Evolutionary conservation across 306 rosid species (phyloP), one percentile per base, ranked within the genome.

Genomic region (Parietaria judaica): DNA sequence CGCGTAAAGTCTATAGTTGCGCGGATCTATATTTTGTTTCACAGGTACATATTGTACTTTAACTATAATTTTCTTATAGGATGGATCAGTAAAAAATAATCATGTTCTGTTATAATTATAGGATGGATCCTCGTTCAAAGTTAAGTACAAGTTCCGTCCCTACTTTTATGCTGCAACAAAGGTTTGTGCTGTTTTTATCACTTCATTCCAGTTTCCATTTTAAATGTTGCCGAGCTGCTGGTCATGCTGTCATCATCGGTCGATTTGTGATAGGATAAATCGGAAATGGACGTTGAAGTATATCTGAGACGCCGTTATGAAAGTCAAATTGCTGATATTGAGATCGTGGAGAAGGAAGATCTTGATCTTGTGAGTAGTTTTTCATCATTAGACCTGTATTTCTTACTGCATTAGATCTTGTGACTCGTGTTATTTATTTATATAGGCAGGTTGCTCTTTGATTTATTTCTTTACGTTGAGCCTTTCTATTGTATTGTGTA

Each of bases 121-220:
- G 98, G 98, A 91, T 82, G 98, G 98, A 65, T 81, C 95, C 34
- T 31, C 83, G 52, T 91, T 91, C 85, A 88, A 91, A 80, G 45
- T 90, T 67, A 91, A 91, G 73, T 86, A 83, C 73, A 83, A 82
- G 73, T 91, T 88, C 67, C 84, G 81, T 9, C 96, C 98, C 58
- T 91, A 91, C 71, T 83, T 91, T 73, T 91, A 91, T 72, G 86
- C 73, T 51, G 85, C 95, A 72, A 77, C 95, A 48, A 91, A 88
- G 98, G 98, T 91, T 48, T 63, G 61, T 23, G 8, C 16, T 15
- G 71, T 49, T 43, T 39, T 64, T 56, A 58, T 11, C 53, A 63
- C 65, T 60, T 57, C 59, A 45, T 53, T 58, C 44, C 50, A 53
- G 14, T 51, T 60, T 41, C 7, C 6, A 41, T 41, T 5, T 41